Conservation (phyloP, 2,329 filamentous ascomycete genomes). For the Emergomyces pasteurianus region DNA sequence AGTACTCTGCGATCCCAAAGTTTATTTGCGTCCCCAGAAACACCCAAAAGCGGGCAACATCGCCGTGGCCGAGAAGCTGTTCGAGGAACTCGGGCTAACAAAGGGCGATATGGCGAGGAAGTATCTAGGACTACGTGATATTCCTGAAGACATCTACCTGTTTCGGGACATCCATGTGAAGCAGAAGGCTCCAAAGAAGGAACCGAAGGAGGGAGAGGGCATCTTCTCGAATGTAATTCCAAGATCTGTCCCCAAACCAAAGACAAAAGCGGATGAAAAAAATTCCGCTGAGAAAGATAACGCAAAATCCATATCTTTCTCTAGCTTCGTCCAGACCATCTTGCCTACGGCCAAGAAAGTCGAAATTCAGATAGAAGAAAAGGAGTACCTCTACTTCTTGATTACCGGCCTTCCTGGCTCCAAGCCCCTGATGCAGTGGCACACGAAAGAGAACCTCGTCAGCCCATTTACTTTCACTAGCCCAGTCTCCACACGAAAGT, state of each 20-base stretch:
- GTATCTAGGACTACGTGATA: background rate
- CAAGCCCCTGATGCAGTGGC: conserved; percentile 1
- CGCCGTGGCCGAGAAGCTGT: background rate
- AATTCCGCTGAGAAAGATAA: background rate
- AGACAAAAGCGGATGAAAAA: background rate
- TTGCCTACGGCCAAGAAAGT: background rate
- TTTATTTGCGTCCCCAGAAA: background rate
- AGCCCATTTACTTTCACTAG: background rate
- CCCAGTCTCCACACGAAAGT: background rate
- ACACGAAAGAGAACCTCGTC: background rate
- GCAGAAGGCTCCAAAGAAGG: background rate
- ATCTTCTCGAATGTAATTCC: background rate
- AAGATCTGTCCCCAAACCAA: background rate
- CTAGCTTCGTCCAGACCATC: background rate
- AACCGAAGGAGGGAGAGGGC: background rate
- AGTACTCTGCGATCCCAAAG: background rate
- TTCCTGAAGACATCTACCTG: background rate
- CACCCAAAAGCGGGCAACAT: background rate
- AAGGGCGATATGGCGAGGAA: background rate
- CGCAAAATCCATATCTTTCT: background rate
- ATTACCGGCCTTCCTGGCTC: background rate
- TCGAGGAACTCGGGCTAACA: background rate
- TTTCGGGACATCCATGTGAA: background rate
- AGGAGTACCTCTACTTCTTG: background rate
- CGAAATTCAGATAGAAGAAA: background rate